These are phyloP conservation scores for Kazachstania africana DNA, from an alignment of 805 yeast species.

Conservation along the genomic window DNA sequence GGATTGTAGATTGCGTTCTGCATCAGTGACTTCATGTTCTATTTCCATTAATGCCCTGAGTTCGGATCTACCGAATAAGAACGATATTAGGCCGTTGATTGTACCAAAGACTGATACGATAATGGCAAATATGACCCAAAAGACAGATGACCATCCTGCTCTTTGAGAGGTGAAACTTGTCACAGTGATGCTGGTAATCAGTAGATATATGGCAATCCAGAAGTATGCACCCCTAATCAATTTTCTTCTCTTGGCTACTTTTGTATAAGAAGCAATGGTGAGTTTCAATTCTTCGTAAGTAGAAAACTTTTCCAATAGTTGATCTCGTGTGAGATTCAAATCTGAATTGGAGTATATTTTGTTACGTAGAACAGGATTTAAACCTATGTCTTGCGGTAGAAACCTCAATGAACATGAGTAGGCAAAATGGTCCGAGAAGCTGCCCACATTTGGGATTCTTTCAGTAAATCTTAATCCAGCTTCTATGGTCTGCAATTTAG, in stretches of 20 bases:
- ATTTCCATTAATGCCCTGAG: conserved; percentile 68
- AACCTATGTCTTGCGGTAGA: conserved; percentile 1
- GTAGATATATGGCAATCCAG: conserved; percentile 37
- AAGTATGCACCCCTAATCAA: conserved; percentile 59
- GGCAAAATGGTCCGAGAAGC: conserved; percentile 91
- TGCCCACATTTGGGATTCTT: conserved; percentile 50
- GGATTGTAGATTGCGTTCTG: conserved; percentile 8
- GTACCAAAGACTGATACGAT: conserved; percentile 54
- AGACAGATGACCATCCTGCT: conserved; percentile 54
- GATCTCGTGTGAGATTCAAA: conserved; percentile 2
- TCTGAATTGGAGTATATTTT: not conserved
- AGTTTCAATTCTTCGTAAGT: conserved; percentile 39
- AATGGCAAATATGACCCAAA: conserved; percentile 47
- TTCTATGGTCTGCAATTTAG: conserved; percentile 38
- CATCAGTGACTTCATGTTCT: conserved; percentile 47
- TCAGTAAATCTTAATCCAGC: conserved; percentile 73
- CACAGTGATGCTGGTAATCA: conserved; percentile 43
- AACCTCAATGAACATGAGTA: conserved; percentile 37
- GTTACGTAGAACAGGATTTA: too few species aligned
- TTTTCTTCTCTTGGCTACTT: conserved; percentile 48
- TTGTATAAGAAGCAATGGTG: conserved; percentile 36
- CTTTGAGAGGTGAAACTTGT: conserved; percentile 45
- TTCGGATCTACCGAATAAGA: conserved; percentile 72
- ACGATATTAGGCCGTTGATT: conserved; percentile 67
- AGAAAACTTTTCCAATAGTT: conserved; percentile 8